phyloP scores from a whole-genome alignment of 169 alveolate species.

The Plasmodium reichenowi region DNA sequence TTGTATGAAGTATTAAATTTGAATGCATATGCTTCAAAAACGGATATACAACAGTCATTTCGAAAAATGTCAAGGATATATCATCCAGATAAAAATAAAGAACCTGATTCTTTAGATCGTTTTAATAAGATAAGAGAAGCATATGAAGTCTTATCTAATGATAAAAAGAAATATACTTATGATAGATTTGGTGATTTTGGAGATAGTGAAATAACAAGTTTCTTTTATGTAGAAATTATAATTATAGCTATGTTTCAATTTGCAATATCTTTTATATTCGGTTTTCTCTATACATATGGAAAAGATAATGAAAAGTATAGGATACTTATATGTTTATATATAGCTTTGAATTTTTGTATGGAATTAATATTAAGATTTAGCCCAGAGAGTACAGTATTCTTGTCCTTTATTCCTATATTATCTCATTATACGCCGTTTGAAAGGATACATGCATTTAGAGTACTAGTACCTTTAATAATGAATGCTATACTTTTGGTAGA shows the following conservation, averaged over 20 bases:
- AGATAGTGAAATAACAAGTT: slow-evolving; percentile 46
- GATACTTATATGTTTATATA: slow-evolving; percentile 60
- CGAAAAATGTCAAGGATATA: slow-evolving; percentile 84
- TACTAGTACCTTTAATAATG: slow-evolving; percentile 72
- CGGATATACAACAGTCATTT: slow-evolving; percentile 68
- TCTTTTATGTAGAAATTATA: slow-evolving; percentile 65
- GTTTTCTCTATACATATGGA: slow-evolving; percentile 76
- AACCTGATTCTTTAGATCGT: slow-evolving; percentile 87
- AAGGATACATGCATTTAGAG: slow-evolving; percentile 52
- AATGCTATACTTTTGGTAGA: slow-evolving; percentile 50
- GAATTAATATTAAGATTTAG: slow-evolving; percentile 64
- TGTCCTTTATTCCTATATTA: slow-evolving; percentile 48
- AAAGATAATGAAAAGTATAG: slow-evolving; percentile 73
- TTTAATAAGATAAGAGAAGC: slow-evolving; percentile 93
- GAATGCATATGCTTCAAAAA: slow-evolving; percentile 25
- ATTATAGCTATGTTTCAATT: slow-evolving; percentile 76
- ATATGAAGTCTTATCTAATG: slow-evolving; percentile 91
- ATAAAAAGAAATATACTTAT: slow-evolving; percentile 90
- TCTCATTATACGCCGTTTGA: slow-evolving; percentile 71
- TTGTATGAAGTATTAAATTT: slow-evolving; percentile 50
- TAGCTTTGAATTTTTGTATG: slow-evolving; percentile 56
- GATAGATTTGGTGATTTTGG: slow-evolving; percentile 95
- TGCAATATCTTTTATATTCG: slow-evolving; percentile 77
- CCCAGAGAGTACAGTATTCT: slow-evolving; percentile 39
- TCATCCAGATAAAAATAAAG: slow-evolving; percentile 93